Evolutionary conservation across 2,329 filamentous ascomycete species (phyloP), one percentile per base, ranked within the genome.

Genomic region (Grosmannia penicillata): DNA sequence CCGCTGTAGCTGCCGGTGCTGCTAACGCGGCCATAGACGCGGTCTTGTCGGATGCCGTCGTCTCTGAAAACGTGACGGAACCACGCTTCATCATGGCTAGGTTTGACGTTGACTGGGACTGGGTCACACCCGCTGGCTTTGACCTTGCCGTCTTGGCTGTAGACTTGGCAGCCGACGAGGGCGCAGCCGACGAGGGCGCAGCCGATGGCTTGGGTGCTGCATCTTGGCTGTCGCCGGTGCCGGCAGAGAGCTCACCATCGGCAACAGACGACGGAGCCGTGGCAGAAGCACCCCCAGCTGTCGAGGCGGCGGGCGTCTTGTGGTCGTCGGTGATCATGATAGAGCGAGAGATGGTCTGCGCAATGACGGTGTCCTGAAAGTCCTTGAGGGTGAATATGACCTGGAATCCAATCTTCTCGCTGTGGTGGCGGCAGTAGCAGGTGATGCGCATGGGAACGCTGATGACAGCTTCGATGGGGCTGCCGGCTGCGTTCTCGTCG

Each of bases 281-380:
- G 36, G 36, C 44, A 41, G 21, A 25, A 6, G 29, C 19, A 1
- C 21, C 28, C 1, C n/a, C 38, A 6, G 23, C 24, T 10, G 17
- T 24, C 3, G 39, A 21, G 17, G 15, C 32, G 5, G 33, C 19
- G n/a, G 48, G 81, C 8, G 85, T 94, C 62, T 96, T 96, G 63
- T 96, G 89, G 52, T 98, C 89, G 54, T 98, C 89, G 1, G 91
- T 96, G 46, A 96, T 95, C 72, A 95, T 89, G 47, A 96, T 93
- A 1, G 85, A 82, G 39, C 80, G 77, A 17, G 84, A 85, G 47
- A 94, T 79, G 37, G 78, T 75, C 58, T 98, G 89, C 7, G 85
- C 82, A 31, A 96, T 63, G 24, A 94, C 63, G 32, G 76, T 75
- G 49, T 78, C 82, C 45, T 75, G 63, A 52, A 74, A 74, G 57